phyloP scores from a whole-genome alignment of 2,329 filamentous ascomycete species.

The Didymella arachidicola region DNA sequence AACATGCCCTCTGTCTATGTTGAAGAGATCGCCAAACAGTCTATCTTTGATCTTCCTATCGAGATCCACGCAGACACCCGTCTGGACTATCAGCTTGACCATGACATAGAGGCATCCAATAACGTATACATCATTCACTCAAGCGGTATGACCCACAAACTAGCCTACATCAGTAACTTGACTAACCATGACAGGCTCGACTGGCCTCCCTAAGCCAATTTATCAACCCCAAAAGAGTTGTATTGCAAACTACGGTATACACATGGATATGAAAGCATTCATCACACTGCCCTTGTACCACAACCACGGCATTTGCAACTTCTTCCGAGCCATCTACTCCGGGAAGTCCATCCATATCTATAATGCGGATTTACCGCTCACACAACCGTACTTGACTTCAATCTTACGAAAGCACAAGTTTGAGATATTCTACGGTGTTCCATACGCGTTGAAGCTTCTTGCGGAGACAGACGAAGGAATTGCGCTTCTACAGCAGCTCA shows the following conservation, averaged over 20 bases:
- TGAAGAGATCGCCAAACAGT: slow-evolving; percentile 25
- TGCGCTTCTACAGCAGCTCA: slow-evolving; percentile 56
- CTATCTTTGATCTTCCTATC: slow-evolving; percentile 32
- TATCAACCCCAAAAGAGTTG: slow-evolving; percentile 61
- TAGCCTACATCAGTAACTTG: not conserved
- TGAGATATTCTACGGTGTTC: slow-evolving; percentile 69
- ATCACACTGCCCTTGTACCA: slow-evolving; percentile 37
- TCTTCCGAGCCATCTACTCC: slow-evolving; percentile 36
- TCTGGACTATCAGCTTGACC: slow-evolving; percentile 35
- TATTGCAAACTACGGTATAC: slow-evolving; percentile 32
- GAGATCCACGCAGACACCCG: slow-evolving; percentile 37
- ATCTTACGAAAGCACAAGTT: slow-evolving; percentile 43
- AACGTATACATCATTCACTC: slow-evolving; percentile 39
- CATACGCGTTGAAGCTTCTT: slow-evolving; percentile 70
- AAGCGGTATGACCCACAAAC: slow-evolving; percentile 20
- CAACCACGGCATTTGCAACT: slow-evolving; percentile 40
- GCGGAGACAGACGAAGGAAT: slow-evolving; percentile 66
- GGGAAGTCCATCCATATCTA: slow-evolving; percentile 37
- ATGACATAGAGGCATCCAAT: slow-evolving; percentile 26
- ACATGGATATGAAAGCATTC: slow-evolving; percentile 34
- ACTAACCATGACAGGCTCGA: slow-evolving; percentile 53
- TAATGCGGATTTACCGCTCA: slow-evolving; percentile 37
- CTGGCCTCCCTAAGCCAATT: slow-evolving; percentile 70
- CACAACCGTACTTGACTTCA: slow-evolving; percentile 26
- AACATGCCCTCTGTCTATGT: slow-evolving; percentile 21